These are phyloP conservation scores for Aurantiochytrium sp. DNA, from an alignment of 108 stramenopile genomes.

Conservation along the genomic window DNA sequence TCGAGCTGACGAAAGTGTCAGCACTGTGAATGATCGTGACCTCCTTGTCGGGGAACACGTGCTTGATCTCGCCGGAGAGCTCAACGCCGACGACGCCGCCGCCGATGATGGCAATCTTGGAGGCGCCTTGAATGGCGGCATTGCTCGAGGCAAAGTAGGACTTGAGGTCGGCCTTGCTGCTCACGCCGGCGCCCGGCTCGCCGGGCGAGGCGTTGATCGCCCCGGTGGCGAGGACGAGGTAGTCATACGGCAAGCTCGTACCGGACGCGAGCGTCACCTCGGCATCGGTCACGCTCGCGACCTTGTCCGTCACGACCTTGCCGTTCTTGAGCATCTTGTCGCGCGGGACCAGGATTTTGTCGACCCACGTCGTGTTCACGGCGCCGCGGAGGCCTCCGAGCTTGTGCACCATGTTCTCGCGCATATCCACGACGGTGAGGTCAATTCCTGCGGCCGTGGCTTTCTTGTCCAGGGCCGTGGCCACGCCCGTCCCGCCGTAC, in stretches of 20 bases:
- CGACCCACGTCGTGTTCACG: slow-evolving; percentile 33
- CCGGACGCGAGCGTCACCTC: not conserved
- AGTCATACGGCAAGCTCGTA: not conserved
- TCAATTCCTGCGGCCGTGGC: slow-evolving; percentile 32
- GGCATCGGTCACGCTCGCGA: not conserved
- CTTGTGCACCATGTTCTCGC: slow-evolving; percentile 31
- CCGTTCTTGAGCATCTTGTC: slow-evolving; percentile 29
- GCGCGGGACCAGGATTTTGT: slow-evolving; percentile 26
- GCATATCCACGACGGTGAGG: slow-evolving; percentile 40
- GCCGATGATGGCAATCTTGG: slow-evolving; percentile 42
- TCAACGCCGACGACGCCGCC: slow-evolving; percentile 52
- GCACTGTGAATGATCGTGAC: slow-evolving; percentile 38
- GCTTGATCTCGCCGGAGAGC: slow-evolving; percentile 44
- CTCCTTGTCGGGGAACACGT: slow-evolving; percentile 36
- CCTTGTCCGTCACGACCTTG: not conserved
- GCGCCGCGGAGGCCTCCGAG: slow-evolving; percentile 38
- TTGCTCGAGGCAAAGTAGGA: not conserved
- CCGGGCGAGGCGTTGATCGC: not conserved
- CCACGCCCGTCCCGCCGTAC: slow-evolving; percentile 39
- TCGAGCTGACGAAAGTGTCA: not conserved
- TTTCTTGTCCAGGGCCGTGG: slow-evolving; percentile 26
- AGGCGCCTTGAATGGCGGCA: slow-evolving; percentile 12
- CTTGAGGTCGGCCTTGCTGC: not conserved
- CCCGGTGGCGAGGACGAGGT: not conserved
- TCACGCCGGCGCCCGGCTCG: not conserved